Percentiles rank a stretch among this genome's conserved stretches.
Evolutionary conservation across 345 rosid species (phyloP).

Genomic region (Hibiscus syriacus): DNA sequence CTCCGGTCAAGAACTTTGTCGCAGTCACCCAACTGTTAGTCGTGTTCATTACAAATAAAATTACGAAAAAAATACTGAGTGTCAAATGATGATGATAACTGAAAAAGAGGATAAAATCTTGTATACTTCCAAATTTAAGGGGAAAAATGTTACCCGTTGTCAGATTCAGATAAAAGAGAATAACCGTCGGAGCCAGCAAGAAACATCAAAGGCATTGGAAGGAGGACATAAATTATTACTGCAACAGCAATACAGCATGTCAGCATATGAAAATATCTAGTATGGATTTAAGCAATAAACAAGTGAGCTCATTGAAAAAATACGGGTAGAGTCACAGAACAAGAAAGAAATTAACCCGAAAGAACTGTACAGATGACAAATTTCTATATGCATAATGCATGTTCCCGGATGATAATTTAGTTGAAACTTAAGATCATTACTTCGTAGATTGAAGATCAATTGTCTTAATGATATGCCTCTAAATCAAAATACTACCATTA

Average conservation of each 20-base stretch:
- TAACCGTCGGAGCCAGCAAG: conserved; percentile 69
- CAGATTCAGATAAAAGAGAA: conserved; percentile 53
- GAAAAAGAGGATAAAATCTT: conserved; percentile 3
- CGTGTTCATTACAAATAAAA: conserved; percentile 15
- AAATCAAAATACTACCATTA: background rate
- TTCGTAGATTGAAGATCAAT: background rate
- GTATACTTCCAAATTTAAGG: background rate
- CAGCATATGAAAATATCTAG: background rate
- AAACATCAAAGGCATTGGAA: conserved; percentile 92
- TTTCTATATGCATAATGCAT: background rate
- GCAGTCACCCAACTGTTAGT: conserved; percentile 74
- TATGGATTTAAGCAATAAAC: background rate
- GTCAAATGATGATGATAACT: background rate
- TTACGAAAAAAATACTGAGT: conserved; percentile 1
- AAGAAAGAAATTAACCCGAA: background rate
- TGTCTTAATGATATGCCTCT: no score
- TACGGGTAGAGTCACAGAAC: background rate
- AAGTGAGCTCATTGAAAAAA: background rate
- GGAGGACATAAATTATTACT: conserved; percentile 88
- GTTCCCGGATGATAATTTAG: background rate
- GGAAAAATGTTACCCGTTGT: conserved; percentile 32
- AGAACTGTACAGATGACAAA: background rate
- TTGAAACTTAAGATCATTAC: background rate
- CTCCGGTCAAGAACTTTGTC: conserved; percentile 90
- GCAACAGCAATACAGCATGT: conserved; percentile 20